Evolutionary conservation across 164 flowering plant genomes (phyloP).

Genomic region (Euptelea pleiosperma): DNA sequence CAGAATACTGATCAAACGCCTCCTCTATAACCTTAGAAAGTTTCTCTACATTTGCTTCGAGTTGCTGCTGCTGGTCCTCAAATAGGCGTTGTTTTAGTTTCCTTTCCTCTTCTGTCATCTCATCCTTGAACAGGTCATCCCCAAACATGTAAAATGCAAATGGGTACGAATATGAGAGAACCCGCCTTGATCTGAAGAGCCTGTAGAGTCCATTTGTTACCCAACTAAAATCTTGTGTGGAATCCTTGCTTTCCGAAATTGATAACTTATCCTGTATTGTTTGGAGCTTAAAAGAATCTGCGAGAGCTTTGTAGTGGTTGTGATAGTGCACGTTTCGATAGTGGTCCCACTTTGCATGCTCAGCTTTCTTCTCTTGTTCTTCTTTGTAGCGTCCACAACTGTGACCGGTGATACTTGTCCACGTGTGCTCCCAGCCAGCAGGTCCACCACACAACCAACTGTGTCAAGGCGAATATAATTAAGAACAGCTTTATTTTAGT

Average conservation of each 20-base stretch:
- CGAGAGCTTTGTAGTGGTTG: slow-evolving; percentile 50
- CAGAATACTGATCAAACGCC: slow-evolving; percentile 30
- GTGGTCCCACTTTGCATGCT: slow-evolving; percentile 42
- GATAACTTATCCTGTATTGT: slow-evolving; percentile 30
- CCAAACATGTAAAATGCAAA: slow-evolving; percentile 69
- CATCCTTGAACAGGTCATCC: slow-evolving; percentile 44
- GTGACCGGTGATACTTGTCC: slow-evolving; percentile 43
- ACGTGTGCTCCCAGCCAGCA: slow-evolving; percentile 47
- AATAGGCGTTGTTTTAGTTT: slow-evolving; percentile 47
- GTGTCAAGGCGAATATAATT: slow-evolving; percentile 5
- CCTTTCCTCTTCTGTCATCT: slow-evolving; percentile 36
- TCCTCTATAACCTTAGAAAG: slow-evolving; percentile 46
- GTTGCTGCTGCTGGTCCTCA: slow-evolving; percentile 63
- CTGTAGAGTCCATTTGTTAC: slow-evolving; percentile 46
- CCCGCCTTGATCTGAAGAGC: slow-evolving; percentile 54
- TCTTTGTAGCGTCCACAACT: slow-evolving; percentile 55
- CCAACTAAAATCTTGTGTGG: slow-evolving; percentile 40
- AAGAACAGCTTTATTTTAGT: too few relatives aligned
- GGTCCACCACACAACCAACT: slow-evolving; percentile 70
- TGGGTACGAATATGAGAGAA: slow-evolving; percentile 54
- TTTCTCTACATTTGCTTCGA: slow-evolving; percentile 49
- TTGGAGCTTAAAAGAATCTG: slow-evolving; percentile 53
- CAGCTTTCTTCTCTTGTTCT: slow-evolving; percentile 27
- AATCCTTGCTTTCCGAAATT: slow-evolving; percentile 28
- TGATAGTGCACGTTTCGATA: slow-evolving; percentile 56